Percentiles rank a stretch among this genome's conserved stretches.
Conservation (phyloP, 1,139 yeast genomes). For the Sugiyamaella paludigena region DNA sequence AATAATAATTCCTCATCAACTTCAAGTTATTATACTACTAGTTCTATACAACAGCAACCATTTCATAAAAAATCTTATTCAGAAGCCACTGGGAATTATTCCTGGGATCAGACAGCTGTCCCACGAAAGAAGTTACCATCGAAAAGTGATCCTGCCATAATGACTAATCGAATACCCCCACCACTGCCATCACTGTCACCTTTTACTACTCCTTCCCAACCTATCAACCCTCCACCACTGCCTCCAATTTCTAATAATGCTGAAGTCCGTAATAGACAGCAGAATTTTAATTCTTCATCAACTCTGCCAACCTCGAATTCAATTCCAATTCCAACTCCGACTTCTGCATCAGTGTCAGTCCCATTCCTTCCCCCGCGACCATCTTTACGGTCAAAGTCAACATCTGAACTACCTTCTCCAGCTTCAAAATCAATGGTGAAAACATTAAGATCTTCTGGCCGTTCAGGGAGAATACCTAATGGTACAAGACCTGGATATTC, state of each 20-base stretch:
- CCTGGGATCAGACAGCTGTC: conserved; percentile 3
- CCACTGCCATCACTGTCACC: background rate
- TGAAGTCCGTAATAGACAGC: background rate
- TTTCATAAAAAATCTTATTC: conserved; percentile 6
- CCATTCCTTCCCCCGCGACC: conserved; percentile 5
- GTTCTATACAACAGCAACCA: background rate
- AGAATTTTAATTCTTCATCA: background rate
- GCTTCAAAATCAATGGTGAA: conserved; percentile 23
- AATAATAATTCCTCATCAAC: conserved; percentile 4
- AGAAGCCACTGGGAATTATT: background rate
- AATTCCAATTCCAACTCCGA: conserved; percentile 4
- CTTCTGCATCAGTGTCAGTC: conserved; percentile 7
- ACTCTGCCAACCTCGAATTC: conserved; percentile 2
- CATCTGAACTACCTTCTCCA: conserved; percentile 12
- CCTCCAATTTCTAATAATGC: too few species aligned
- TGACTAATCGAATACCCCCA: background rate
- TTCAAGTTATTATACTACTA: conserved; percentile 8
- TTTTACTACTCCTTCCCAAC: too few species aligned
- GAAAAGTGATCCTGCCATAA: conserved; percentile 11
- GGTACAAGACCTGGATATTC: conserved; percentile 21
- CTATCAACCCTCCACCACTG: too few species aligned
- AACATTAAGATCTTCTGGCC: conserved; percentile 25
- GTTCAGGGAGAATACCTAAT: conserved; percentile 22
- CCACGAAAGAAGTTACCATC: conserved; percentile 14
- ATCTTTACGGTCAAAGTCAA: conserved; percentile 15